A percentile compares a stretch with the other conserved stretches of the same genome.
Conservation (phyloP, 2,329 filamentous ascomycete genomes). For the Colletotrichum liaoningense region DNA sequence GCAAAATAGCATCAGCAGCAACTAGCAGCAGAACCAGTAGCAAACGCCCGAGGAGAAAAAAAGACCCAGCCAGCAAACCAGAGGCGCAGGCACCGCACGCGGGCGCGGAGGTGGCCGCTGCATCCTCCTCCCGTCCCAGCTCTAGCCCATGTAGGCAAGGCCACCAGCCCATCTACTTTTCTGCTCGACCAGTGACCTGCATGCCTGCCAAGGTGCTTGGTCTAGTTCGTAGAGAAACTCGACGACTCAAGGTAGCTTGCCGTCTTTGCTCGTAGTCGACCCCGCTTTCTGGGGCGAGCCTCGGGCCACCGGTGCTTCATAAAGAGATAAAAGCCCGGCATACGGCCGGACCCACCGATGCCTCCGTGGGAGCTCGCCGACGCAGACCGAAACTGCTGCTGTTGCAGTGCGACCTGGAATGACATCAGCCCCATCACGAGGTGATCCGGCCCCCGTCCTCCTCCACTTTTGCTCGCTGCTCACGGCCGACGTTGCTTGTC, state of each 20-base stretch:
- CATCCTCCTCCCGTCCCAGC: neutral
- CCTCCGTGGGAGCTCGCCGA: slow-evolving; percentile 31
- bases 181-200: neutral
- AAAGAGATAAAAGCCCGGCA: slow-evolving; percentile 24
- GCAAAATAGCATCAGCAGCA: neutral
- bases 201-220: neutral
- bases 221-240: neutral
- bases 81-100: neutral
- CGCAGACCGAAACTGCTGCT: slow-evolving; percentile 28
- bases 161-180: neutral
- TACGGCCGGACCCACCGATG: slow-evolving; percentile 33
- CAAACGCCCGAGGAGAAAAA: neutral
- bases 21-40: neutral
- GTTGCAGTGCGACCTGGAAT: slow-evolving; percentile 26
- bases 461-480: slow-evolving; percentile 28
- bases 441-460: slow-evolving; percentile 18
- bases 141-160: slow-evolving; percentile 3
- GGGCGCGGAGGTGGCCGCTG: neutral
- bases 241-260: neutral
- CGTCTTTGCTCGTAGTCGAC: neutral
- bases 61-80: neutral
- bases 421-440: slow-evolving; percentile 30
- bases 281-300: slow-evolving; percentile 14
- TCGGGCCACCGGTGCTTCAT: slow-evolving; percentile 31
- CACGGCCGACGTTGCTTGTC: slow-evolving; percentile 23